Conservation (phyloP, 2,329 filamentous ascomycete species). For the Furcasterigmium furcatum region DNA sequence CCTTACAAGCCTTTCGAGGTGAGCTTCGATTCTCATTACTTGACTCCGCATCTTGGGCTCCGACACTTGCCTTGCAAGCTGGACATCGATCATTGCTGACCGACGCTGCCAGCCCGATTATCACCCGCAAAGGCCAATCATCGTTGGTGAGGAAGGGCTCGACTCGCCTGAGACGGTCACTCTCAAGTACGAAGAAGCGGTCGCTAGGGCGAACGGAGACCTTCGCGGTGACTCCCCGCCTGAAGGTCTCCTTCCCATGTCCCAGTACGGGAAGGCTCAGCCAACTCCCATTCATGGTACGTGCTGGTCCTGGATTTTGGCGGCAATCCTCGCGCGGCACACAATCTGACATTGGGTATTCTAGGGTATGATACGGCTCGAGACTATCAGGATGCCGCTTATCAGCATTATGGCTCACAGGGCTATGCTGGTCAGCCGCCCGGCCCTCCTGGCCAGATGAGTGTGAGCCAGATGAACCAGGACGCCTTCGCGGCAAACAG, state of each 20-base stretch:
- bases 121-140: slow-evolving; percentile 52
- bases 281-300: slow-evolving; percentile 78
- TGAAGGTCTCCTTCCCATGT: slow-evolving; percentile 66
- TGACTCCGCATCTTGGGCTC: neutral
- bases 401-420: slow-evolving; percentile 49
- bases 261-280: slow-evolving; percentile 72
- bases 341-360: neutral
- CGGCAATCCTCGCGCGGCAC: neutral
- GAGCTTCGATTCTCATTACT: slow-evolving; percentile 30
- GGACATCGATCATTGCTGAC: slow-evolving; percentile 8
- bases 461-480: slow-evolving; percentile 47
- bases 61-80: neutral
- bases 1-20: slow-evolving; percentile 59
- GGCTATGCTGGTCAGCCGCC: slow-evolving; percentile 39
- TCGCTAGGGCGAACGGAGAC: slow-evolving; percentile 48
- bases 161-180: slow-evolving; percentile 56
- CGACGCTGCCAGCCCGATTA: slow-evolving; percentile 47
- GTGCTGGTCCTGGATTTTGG: slow-evolving; percentile 26
- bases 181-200: slow-evolving; percentile 54
- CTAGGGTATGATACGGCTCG: slow-evolving; percentile 58
- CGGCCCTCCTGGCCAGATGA: slow-evolving; percentile 41
- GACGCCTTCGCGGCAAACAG: slow-evolving; percentile 59
- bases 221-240: slow-evolving; percentile 54
- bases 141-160: slow-evolving; percentile 52
- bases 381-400: slow-evolving; percentile 55